Evolutionary conservation across 2,329 filamentous ascomycete species (phyloP), one percentile per base, ranked within the genome.

Genomic region (Xylaria sp.): DNA sequence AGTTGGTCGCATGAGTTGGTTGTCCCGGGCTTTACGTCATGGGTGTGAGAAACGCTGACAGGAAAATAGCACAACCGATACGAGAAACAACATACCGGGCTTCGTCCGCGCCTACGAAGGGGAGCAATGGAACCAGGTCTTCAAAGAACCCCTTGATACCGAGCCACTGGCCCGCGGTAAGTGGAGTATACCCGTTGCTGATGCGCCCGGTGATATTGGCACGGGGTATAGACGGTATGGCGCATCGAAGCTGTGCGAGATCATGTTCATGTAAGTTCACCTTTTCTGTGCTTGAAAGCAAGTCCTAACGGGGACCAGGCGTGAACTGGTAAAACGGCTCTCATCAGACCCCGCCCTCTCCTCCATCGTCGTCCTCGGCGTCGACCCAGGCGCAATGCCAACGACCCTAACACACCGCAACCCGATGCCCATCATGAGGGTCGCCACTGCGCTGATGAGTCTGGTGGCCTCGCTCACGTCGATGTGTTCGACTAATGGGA

Each of bases 301-400:
- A 5, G 37, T 13, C 0, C 49, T 52, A 5, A 60, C 47, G 6
- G 19, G 35, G 13, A 2, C 8, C 13, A 70, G 70, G 61, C 67
- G 65, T 30, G 72, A 74, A 56, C 66, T 73, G n/a, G 65, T 69
- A 35, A 62, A 59, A 30, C 68, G 72, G 6, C 60, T 74, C 10
- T 61, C 66, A 37, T 57, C 51, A 1, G 70, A 73, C 57, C 67
- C 71, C 9, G 50, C 49, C 1, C 61, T 74, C 0, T 66, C 62
- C 9, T 65, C 67, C 4, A 67, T 76, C 19, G 67, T 64, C 10
- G 59, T 73, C 37, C 59, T 76, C 2, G 68, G 67, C n/a, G 60
- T 75, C 8, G 73, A 76, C 61, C 73, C 74, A 0, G 74, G 73
- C 39, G 65, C 62, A 1, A 73, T 75, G 66, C 50, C 62, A 2